Percentiles rank a stretch among this genome's conserved stretches.
phyloP scores from a whole-genome alignment of 805 yeast genomes.

The Starmerella khaoyaiensis region DNA sequence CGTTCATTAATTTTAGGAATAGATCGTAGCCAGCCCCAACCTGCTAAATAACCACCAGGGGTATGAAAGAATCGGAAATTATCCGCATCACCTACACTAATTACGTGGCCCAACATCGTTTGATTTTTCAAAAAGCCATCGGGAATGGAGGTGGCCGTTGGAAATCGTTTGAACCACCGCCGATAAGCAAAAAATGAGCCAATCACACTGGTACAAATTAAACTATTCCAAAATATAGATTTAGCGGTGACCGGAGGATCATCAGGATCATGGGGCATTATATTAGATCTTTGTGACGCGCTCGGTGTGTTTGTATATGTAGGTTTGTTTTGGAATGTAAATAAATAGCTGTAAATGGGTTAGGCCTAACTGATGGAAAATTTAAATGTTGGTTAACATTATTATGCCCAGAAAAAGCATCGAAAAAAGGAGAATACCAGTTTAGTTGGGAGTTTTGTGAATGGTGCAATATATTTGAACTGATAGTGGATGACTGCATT shows the following conservation, averaged over 20 bases:
- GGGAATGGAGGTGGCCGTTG: constrained; percentile 42
- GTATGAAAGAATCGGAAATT: constrained; percentile 85
- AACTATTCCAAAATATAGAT: constrained; percentile 9
- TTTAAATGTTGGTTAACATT: too few species aligned
- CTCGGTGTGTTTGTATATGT: too few species aligned
- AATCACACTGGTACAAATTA: constrained; percentile 28
- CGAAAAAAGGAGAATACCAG: too few species aligned
- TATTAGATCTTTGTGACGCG: too few species aligned
- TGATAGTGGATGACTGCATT: too few species aligned
- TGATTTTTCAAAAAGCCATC: constrained; percentile 32
- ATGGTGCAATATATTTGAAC: too few species aligned
- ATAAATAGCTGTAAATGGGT: too few species aligned
- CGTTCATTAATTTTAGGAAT: constrained; percentile 44
- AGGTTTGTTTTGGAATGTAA: too few species aligned
- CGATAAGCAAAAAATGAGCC: constrained; percentile 36
- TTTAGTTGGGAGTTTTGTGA: too few species aligned
- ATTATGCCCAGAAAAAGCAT: too few species aligned
- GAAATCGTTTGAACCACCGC: constrained; percentile 38
- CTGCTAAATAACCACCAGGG: constrained; percentile 77
- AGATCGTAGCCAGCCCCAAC: constrained; percentile 85
- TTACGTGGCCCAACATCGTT: constrained; percentile 57
- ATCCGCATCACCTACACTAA: constrained; percentile 92
- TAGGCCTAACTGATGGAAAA: too few species aligned
- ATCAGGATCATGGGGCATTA: constrained; percentile 18
- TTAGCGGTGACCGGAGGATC: constrained; percentile 9